Evolutionary conservation across 257 asterid genomes (phyloP).

Genomic region (Plectranthus barbatus): DNA sequence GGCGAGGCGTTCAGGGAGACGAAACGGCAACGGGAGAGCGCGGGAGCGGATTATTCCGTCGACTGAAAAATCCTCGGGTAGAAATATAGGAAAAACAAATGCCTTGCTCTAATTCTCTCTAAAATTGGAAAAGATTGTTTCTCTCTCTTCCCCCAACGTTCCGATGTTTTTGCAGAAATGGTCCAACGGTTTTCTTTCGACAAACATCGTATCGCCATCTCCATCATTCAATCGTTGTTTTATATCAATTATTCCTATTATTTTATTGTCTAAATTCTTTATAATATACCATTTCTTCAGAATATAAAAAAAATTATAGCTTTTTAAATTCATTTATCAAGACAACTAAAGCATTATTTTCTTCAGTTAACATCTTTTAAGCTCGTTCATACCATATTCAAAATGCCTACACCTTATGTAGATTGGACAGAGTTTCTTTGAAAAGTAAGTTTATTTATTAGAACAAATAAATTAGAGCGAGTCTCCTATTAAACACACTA

Average conservation of each 20-base stretch:
- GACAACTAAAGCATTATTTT: too few species aligned
- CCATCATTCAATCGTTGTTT: neutral
- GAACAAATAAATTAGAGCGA: too few species aligned
- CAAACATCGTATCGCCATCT: neutral
- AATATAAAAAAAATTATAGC: too few species aligned
- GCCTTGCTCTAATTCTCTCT: conserved; percentile 1
- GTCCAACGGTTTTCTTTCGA: conserved; percentile 11
- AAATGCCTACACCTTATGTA: too few species aligned
- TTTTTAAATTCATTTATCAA: too few species aligned
- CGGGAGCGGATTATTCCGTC: conserved; percentile 69
- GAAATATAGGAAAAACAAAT: neutral
- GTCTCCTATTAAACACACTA: too few species aligned
- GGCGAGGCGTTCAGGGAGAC: conserved; percentile 97
- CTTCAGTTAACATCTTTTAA: too few species aligned
- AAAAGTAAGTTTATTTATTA: too few species aligned
- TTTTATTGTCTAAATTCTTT: neutral
- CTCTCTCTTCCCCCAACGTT: conserved; percentile 9
- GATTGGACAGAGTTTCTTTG: too few species aligned
- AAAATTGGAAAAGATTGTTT: neutral
- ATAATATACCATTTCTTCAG: neutral
- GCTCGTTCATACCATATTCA: too few species aligned
- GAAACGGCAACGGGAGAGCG: conserved; percentile 91
- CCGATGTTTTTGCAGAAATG: conserved; percentile 25
- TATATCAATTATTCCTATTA: neutral
- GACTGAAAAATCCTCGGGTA: conserved; percentile 36